These are phyloP conservation scores for Rhynchosporium agropyri DNA, from an alignment of 2,329 filamentous ascomycete genomes.

Conservation along the genomic window DNA sequence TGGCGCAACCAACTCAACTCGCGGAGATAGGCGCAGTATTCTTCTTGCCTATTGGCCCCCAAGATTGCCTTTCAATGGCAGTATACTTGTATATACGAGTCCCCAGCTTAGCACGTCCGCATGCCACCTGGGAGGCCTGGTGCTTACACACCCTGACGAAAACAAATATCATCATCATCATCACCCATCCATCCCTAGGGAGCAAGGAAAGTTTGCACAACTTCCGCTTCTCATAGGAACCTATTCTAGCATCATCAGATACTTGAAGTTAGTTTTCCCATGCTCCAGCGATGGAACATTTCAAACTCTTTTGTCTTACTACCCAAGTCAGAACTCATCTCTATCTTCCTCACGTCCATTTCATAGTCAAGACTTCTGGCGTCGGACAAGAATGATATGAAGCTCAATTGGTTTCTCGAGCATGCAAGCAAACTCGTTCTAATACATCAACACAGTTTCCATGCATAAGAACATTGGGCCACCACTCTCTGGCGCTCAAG, in stretches of 20 bases:
- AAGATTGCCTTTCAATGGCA: too few species aligned
- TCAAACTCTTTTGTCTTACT: slow-evolving; percentile 17
- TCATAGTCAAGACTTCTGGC: background rate
- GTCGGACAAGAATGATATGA: background rate
- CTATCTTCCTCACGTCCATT: background rate
- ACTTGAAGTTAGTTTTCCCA: slow-evolving; percentile 14
- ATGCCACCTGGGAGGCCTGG: too few species aligned
- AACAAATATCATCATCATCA: too few species aligned
- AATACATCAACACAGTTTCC: background rate
- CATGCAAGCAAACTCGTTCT: background rate
- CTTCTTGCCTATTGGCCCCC: too few species aligned
- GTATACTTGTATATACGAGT: too few species aligned
- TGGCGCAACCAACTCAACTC: too few species aligned
- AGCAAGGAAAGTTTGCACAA: slow-evolving; percentile 20
- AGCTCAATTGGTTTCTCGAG: background rate
- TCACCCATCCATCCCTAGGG: slow-evolving; percentile 18
- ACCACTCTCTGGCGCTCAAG: slow-evolving; percentile 23
- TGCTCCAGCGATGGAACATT: slow-evolving; percentile 16
- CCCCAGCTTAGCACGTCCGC: too few species aligned
- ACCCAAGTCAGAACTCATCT: slow-evolving; percentile 10
- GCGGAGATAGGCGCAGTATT: too few species aligned
- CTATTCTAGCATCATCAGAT: slow-evolving; percentile 16
- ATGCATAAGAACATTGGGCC: slow-evolving; percentile 24
- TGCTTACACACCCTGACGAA: too few species aligned
- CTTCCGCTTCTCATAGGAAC: slow-evolving; percentile 21